Percentiles rank a stretch among this genome's conserved stretches.
Conservation (phyloP, 2,329 filamentous ascomycete species). For the Cladosporium sp. region DNA sequence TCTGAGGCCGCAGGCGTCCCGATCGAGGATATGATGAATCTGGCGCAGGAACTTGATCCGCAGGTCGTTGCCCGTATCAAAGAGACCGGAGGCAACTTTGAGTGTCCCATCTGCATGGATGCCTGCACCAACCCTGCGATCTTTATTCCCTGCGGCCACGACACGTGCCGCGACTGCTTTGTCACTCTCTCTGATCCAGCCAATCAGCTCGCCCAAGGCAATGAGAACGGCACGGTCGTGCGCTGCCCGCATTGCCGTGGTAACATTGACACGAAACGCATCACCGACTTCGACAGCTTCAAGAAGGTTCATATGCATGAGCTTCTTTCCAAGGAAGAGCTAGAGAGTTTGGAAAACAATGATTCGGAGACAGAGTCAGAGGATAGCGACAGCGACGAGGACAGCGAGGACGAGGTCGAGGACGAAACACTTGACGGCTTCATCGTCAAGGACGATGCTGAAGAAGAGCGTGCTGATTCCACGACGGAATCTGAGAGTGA, state of each 20-base stretch:
- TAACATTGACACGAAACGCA: slow-evolving; percentile 57
- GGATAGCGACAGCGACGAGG: slow-evolving; percentile 42
- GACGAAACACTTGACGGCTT: slow-evolving; percentile 47
- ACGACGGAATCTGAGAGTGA: slow-evolving; percentile 22
- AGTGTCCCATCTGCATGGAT: slow-evolving; percentile 81
- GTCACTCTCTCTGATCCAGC: slow-evolving; percentile 60
- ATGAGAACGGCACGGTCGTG: slow-evolving; percentile 46
- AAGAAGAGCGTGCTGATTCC: slow-evolving; percentile 23
- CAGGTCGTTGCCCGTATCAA: slow-evolving; percentile 64
- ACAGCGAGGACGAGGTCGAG: slow-evolving; percentile 38
- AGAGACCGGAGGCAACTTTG: slow-evolving; percentile 52
- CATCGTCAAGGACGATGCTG: slow-evolving; percentile 45
- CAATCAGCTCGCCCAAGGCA: slow-evolving; percentile 52
- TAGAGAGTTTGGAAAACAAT: slow-evolving; percentile 27
- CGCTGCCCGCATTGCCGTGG: slow-evolving; percentile 75
- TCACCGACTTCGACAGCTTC: slow-evolving; percentile 71
- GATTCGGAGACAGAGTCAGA: slow-evolving; percentile 27
- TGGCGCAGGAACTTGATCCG: slow-evolving; percentile 55
- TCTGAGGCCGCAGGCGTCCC: slow-evolving; percentile 43
- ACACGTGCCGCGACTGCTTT: slow-evolving; percentile 71
- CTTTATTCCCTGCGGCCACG: slow-evolving; percentile 77
- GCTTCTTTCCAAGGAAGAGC: slow-evolving; percentile 31
- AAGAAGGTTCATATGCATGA: slow-evolving; percentile 64
- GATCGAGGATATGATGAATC: slow-evolving; percentile 51
- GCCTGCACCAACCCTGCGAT: slow-evolving; percentile 67